Evolutionary conservation across 345 rosid species (phyloP).

Genomic region (Erucastrum elatum): DNA sequence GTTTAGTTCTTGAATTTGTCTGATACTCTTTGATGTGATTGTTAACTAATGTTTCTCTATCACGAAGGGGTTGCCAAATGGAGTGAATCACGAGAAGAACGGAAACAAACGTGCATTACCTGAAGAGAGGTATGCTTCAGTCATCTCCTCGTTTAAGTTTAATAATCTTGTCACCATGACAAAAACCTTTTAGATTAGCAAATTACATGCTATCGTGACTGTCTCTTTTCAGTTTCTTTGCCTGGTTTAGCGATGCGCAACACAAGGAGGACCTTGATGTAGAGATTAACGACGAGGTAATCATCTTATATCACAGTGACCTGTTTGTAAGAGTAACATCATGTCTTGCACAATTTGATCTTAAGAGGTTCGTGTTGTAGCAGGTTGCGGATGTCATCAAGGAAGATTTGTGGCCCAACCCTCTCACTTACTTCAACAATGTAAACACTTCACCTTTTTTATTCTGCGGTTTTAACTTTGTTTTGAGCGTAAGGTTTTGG

Average conservation of each 20-base stretch:
- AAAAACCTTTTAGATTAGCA: background rate
- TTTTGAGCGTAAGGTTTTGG: constrained; percentile 7
- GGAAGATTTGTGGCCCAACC: constrained; percentile 97
- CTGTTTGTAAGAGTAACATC: constrained; percentile 5
- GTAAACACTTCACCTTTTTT: constrained; percentile 43
- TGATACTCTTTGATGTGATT: background rate
- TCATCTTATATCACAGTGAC: constrained; percentile 4
- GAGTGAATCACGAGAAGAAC: constrained; percentile 79
- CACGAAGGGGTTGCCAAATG: constrained; percentile 76
- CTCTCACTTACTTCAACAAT: constrained; percentile 77
- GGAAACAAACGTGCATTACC: constrained; percentile 76
- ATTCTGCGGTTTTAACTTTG: background rate
- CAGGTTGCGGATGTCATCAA: constrained; percentile 92
- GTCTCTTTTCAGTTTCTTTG: constrained; percentile 68
- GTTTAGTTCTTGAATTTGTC: constrained; percentile 3
- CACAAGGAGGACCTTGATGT: constrained; percentile 57
- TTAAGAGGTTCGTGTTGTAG: constrained; percentile 26
- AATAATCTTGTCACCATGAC: constrained; percentile 15
- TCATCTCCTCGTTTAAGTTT: constrained; percentile 6
- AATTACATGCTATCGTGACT: background rate
- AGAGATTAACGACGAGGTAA: constrained; percentile 78
- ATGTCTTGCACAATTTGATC: constrained; percentile 22
- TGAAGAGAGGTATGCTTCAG: constrained; percentile 64
- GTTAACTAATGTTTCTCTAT: constrained; percentile 14
- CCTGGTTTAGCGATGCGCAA: constrained; percentile 67